phyloP scores from a whole-genome alignment of 139 green algal genomes.

The Tetradesmus obliquus region DNA sequence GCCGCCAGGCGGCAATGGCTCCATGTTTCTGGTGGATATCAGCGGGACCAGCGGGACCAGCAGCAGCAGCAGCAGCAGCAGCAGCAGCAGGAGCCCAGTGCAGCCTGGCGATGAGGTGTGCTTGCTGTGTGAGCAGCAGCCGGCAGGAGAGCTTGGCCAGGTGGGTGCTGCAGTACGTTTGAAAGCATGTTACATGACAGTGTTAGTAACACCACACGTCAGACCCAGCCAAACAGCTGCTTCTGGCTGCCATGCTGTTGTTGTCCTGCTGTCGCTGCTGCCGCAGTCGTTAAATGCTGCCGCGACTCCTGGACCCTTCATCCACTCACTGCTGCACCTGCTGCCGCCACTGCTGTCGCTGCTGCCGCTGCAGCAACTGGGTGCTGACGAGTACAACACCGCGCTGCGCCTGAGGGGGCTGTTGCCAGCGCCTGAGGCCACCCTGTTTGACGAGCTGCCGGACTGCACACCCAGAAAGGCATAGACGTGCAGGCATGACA shows the following conservation, averaged over 20 bases:
- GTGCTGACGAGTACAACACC: background rate
- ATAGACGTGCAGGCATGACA: background rate
- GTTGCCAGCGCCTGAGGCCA: background rate
- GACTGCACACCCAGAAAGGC: background rate
- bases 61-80: no score
- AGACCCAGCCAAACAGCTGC: no score
- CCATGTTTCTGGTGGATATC: background rate
- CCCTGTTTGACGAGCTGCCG: background rate
- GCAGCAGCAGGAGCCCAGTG: background rate
- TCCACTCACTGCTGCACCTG: background rate
- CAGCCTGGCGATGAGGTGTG: background rate
- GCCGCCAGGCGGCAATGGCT: background rate
- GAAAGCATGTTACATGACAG: no score
- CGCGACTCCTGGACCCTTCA: background rate
- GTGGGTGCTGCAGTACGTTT: background rate
- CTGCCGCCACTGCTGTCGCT: background rate
- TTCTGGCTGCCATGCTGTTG: no score
- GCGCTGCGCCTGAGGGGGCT: background rate
- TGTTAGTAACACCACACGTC: no score
- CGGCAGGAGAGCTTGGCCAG: background rate
- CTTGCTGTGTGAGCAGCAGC: background rate
- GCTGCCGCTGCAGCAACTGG: background rate
- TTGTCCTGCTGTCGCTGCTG: no score
- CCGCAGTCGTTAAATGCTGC: no score
- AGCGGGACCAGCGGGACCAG: background rate